A percentile compares a stretch with the other conserved stretches of the same genome.
Conservation (phyloP, 176 grass and related monocot species). For the Otatea glauca region DNA sequence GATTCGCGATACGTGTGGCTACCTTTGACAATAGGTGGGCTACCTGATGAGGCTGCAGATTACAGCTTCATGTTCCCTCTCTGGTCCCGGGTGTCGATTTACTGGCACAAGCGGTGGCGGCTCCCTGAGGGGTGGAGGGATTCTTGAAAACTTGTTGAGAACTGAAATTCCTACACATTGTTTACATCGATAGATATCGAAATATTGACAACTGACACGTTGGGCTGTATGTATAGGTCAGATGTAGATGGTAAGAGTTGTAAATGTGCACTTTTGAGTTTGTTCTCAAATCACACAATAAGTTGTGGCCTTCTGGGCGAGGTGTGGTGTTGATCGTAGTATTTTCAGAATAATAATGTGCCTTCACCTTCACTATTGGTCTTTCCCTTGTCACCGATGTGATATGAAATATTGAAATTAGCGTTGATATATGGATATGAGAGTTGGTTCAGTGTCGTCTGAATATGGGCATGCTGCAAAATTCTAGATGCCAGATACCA, state of each 20-base stretch:
- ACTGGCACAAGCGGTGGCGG: constrained; percentile 84
- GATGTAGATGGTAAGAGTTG: constrained; percentile 54
- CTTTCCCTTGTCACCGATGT: neutral
- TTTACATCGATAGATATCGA: constrained; percentile 43
- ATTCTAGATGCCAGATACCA: neutral
- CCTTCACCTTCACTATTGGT: neutral
- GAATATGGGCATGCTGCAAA: neutral
- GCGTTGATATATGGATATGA: neutral
- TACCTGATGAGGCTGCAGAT: constrained; percentile 86
- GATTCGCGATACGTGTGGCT: constrained; percentile 92
- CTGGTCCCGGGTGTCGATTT: constrained; percentile 94
- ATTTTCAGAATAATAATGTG: constrained; percentile 48
- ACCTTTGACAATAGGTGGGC: constrained; percentile 75
- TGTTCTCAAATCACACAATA: constrained; percentile 32
- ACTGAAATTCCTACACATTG: constrained; percentile 45
- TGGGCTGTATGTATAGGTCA: constrained; percentile 52
- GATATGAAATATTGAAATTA: neutral
- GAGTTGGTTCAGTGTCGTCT: neutral
- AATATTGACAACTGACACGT: constrained; percentile 47
- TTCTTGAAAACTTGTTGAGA: constrained; percentile 44
- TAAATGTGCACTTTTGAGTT: constrained; percentile 56
- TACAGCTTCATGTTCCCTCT: constrained; percentile 96
- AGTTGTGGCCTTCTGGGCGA: constrained; percentile 18
- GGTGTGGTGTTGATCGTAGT: constrained; percentile 25
- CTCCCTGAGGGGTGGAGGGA: constrained; percentile 75